Evolutionary conservation across 441 rosid genomes (phyloP).

Genomic region (Populus tomentosa): DNA sequence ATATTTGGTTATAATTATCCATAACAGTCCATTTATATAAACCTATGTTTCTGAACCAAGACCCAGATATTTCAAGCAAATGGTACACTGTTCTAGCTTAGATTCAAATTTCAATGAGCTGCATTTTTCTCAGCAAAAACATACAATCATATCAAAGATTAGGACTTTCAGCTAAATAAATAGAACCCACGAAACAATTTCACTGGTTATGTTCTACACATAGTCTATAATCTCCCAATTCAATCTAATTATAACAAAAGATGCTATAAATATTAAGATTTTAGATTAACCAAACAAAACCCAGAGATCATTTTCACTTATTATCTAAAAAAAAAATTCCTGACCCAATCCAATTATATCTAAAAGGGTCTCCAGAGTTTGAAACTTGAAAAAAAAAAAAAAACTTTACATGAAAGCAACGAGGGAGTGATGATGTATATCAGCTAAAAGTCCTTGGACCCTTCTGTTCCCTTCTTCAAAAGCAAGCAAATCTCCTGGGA

Average conservation of each 20-base stretch:
- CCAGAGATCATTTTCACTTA: neutral
- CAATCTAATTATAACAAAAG: neutral
- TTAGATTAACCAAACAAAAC: neutral
- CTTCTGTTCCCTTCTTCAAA: no score
- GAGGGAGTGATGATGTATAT: no score
- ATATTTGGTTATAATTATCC: neutral
- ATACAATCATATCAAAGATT: neutral
- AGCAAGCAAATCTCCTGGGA: no score
- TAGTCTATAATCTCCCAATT: neutral
- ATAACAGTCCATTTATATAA: neutral
- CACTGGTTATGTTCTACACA: neutral
- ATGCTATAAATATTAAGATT: neutral
- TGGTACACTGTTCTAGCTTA: neutral
- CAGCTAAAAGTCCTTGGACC: no score
- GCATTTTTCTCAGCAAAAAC: neutral
- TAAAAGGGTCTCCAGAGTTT: neutral
- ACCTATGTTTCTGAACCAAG: neutral
- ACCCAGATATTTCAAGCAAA: neutral
- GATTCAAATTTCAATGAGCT: neutral
- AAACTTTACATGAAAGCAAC: no score
- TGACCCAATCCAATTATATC: slow-evolving; percentile 5
- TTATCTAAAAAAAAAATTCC: neutral
- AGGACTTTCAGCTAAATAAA: neutral
- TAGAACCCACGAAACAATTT: neutral
- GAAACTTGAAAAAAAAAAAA: neutral